Evolutionary conservation across 2,329 filamentous ascomycete genomes (phyloP).

Genomic region (Hypomyces perniciosus): DNA sequence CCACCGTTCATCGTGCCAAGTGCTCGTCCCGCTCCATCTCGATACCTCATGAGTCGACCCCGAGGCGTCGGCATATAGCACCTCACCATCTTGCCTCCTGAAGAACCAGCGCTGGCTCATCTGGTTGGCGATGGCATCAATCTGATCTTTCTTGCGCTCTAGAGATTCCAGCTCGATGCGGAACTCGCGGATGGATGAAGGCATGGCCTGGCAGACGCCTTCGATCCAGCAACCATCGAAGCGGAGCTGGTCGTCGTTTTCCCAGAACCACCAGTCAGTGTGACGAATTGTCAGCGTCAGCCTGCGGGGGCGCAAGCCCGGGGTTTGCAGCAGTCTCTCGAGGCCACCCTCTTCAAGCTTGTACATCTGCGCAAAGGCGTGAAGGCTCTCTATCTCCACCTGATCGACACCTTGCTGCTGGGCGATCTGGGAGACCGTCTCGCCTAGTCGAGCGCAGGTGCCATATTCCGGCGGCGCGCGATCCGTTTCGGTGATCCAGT

Average conservation of each 20-base stretch:
- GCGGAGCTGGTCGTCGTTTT: conserved; percentile 28
- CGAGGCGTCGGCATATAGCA: conserved; percentile 25
- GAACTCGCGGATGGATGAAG: conserved; percentile 32
- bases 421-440: conserved; percentile 15
- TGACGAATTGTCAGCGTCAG: conserved; percentile 43
- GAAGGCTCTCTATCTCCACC: conserved; percentile 26
- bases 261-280: conserved; percentile 44
- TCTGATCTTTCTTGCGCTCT: conserved; percentile 37
- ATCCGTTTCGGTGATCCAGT: conserved; percentile 28
- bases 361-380: conserved; percentile 39
- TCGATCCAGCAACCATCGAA: conserved; percentile 34
- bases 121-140: conserved; percentile 37
- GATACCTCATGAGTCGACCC: conserved; percentile 21
- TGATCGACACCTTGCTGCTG: conserved; percentile 16
- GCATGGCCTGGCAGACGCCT: conserved; percentile 18
- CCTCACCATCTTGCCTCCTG: conserved; percentile 25
- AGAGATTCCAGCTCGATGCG: conserved; percentile 43
- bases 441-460: neutral
- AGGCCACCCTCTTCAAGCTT: conserved; percentile 28
- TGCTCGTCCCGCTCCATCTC: conserved; percentile 41
- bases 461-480: conserved; percentile 26
- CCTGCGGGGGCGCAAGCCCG: conserved; percentile 27
- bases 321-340: conserved; percentile 19
- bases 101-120: conserved; percentile 31
- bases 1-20: conserved; percentile 33